Conservation (phyloP, 148 eudicot genomes). For the Talinum fruticosum region DNA sequence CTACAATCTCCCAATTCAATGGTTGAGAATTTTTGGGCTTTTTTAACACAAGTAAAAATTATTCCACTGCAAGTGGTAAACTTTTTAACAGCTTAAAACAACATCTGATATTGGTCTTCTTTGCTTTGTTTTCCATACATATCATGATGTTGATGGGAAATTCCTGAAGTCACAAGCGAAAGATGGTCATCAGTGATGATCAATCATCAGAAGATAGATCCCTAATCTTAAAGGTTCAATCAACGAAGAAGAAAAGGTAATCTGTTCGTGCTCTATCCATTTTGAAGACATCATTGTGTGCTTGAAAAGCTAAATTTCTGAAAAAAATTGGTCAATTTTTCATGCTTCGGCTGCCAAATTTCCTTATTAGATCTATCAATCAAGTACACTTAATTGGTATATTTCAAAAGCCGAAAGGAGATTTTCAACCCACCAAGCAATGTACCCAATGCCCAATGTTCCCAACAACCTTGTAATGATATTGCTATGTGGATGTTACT, state of each 20-base stretch:
- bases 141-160: not conserved
- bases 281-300: no score
- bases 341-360: not conserved
- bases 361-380: no score
- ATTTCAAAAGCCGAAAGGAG: not conserved
- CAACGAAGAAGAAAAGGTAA: conserved; percentile 21
- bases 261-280: not conserved
- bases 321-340: not conserved
- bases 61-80: no score
- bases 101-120: conserved; percentile 3
- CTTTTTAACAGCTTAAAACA: no score
- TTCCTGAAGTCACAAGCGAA: conserved; percentile 11
- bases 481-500: not conserved
- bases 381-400: no score
- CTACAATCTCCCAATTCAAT: no score
- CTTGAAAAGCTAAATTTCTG: not conserved
- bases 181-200: conserved; percentile 17
- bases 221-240: not conserved
- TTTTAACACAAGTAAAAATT: no score
- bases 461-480: not conserved
- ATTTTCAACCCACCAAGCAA: not conserved
- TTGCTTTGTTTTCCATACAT: not conserved
- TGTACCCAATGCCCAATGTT: not conserved
- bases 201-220: conserved; percentile 17
- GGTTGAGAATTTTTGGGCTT: no score